Conservation (phyloP, 1,284 basidiomycete genomes). For the Phellopilus nigrolimitatus region DNA sequence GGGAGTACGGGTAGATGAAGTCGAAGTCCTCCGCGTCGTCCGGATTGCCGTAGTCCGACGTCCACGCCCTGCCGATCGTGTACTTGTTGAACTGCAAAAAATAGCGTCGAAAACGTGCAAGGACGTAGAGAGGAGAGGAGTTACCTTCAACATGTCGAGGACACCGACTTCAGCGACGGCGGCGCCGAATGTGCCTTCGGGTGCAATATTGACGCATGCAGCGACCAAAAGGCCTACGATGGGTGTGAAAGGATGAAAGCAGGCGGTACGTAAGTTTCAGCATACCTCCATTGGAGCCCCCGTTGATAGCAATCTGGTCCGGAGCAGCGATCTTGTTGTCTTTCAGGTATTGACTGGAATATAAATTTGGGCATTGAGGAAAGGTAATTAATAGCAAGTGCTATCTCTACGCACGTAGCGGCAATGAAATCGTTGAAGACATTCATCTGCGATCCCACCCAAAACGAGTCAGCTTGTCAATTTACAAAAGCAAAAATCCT, state of each 20-base stretch:
- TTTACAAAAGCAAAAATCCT: slow-evolving; percentile 17
- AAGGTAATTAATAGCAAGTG: background rate
- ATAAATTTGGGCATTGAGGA: background rate
- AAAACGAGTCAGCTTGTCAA: slow-evolving; percentile 8
- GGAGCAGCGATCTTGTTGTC: slow-evolving; percentile 64
- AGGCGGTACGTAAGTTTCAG: too few relatives aligned
- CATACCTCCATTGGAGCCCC: slow-evolving; percentile 79
- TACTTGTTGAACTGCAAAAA: slow-evolving; percentile 62
- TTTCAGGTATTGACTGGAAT: slow-evolving; percentile 60
- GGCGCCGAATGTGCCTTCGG: slow-evolving; percentile 75
- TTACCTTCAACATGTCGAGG: slow-evolving; percentile 74
- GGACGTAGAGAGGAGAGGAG: slow-evolving; percentile 1
- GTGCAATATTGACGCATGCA: slow-evolving; percentile 77
- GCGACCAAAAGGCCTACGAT: slow-evolving; percentile 69
- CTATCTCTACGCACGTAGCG: slow-evolving; percentile 53
- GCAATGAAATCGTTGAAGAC: slow-evolving; percentile 81
- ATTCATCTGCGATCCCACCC: slow-evolving; percentile 59
- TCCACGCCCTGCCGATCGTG: slow-evolving; percentile 79
- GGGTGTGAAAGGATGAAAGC: slow-evolving; percentile 9
- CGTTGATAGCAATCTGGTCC: slow-evolving; percentile 76
- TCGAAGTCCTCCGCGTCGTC: slow-evolving; percentile 73
- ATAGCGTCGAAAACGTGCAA: slow-evolving; percentile 5
- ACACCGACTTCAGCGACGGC: slow-evolving; percentile 80
- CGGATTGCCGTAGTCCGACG: slow-evolving; percentile 78
- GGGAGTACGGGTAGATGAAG: slow-evolving; percentile 75